Base-by-base conservation (phyloP, 495 filamentous ascomycete genomes). In the Tuber magnatum region DNA sequence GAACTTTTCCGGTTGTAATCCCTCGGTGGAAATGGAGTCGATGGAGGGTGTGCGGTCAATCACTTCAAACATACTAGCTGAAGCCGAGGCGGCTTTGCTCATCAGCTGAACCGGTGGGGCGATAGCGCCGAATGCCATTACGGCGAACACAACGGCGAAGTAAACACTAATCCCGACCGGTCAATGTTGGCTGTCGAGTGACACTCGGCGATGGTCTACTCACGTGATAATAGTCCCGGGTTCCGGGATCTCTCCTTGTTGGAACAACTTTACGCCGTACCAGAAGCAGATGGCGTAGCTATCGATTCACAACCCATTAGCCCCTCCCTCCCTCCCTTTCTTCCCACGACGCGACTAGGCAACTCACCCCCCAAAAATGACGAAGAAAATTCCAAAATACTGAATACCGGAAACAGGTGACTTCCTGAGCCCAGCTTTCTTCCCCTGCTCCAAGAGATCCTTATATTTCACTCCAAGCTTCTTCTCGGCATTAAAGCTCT, bases 401-500 rank as follows among this genome's bases (percentile, higher is more conserved):
- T 82, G 82, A 12, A 83, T 46, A 20, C 84, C 85, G 42, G 87
- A 84, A 32, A 89, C 78, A 14, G 87, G 87, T 4, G 86, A 85
- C 75, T 85, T 84, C 73, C 84, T 86, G 65, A 86, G 78, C 0
- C 90, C 90, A 42, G 87, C 85, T 22, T 83, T 84, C 24, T 84
- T 86, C 4, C 90, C 87, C 74, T 90, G 87, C 51, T 89, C 85
- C 8, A 92, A 84, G 86, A 88, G 89, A 0, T 80, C 81, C 5
- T 83, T 75, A 80, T 90, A 91, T 72, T 86, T 86, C 43, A 77
- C 84, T 2, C 85, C 81, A 79, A 90, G 86, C 72, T 86, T 87
- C 22, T 78, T 77, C 77, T 91, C 88, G 0, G 89, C 90, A 32
- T 90, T 89, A 75, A 89, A 91, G 14, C 90, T 90, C 40, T 87